Evolutionary conservation across 2,329 filamentous ascomycete species (phyloP), one percentile per base, ranked within the genome.

Genomic region (Nothomitra cinnamomea): DNA sequence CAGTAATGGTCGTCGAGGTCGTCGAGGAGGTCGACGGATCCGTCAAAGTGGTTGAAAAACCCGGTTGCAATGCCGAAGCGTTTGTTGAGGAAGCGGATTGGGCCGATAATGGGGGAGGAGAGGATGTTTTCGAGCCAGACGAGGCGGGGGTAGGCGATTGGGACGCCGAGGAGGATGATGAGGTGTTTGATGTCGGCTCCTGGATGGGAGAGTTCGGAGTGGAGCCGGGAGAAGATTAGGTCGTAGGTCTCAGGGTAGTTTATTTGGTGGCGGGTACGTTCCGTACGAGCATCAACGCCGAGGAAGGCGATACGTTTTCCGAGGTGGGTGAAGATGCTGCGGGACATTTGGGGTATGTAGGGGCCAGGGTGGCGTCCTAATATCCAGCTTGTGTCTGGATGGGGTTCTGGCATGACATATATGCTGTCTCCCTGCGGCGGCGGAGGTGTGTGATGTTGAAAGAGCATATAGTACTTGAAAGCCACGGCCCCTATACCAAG

Each of bases 71-170:
- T 69, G 54, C 90, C 90, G 59, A 96, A 94, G 24, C 89, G 80
- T 65, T 89, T 85, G 71, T 95, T 92, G 61, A 95, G 66, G 57
- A 96, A 82, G 62, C 88, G 89, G 63, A 95, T 80, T 0, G 89
- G 88, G 0, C 84, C 88, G 63, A 95, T 89, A 22, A 95, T 60
- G 0, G 90, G 89, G 56, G 87, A 94, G 15, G 78, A 77, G 60
- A 96, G 78, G 55, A 95, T 85, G 62, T 95, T 95, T 65, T 96
- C 90, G 3, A 95, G 75, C 90, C 90, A 95, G n/a, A 89, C 92
- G 53, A 95, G 74, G 60, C 90, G 87, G 1, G 73, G 74, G 58
- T 77, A 74, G 1, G 72, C 71, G 60, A 94, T 90, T 0, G 88
- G 86, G 21, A 85, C 80, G 54, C 83, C 84, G 1, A 83, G 69